A percentile compares a stretch with the other conserved stretches of the same genome.
Conservation (phyloP, 2,329 filamentous ascomycete genomes). For the Teratosphaeria zuluensis region DNA sequence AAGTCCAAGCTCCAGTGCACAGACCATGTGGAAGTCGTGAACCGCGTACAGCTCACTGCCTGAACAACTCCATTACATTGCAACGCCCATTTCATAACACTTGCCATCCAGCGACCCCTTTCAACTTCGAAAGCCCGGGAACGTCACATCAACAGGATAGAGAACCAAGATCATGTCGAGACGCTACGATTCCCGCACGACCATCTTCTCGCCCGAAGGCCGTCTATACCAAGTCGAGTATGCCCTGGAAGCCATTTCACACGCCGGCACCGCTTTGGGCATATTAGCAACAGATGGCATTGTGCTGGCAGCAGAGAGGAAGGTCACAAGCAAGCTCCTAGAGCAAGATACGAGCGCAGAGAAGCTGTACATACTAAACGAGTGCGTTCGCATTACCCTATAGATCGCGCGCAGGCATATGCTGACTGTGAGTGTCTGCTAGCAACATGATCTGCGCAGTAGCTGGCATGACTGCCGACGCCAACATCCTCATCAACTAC, state of each 20-base stretch:
- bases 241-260: conserved; percentile 95
- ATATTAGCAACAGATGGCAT: conserved; percentile 98
- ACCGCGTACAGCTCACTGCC: neutral
- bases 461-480: conserved; percentile 97
- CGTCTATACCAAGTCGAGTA: conserved; percentile 99
- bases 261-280: conserved; percentile 91
- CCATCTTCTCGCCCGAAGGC: conserved; percentile 98
- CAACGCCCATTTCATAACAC: neutral
- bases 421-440: conserved; percentile 1
- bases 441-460: conserved; percentile 99
- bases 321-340: conserved; percentile 97
- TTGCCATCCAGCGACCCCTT: neutral
- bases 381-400: conserved; percentile 49
- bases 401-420: neutral
- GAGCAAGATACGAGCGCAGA: conserved; percentile 99
- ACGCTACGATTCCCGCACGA: conserved; percentile 49
- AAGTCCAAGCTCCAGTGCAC: neutral
- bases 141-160: neutral
- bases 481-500: conserved; percentile 99
- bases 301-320: conserved; percentile 92
- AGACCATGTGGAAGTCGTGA: conserved; percentile 14
- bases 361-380: conserved; percentile 99
- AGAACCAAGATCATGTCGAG: conserved; percentile 18
- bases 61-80: neutral
- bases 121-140: neutral